phyloP scores from a whole-genome alignment of 495 filamentous ascomycete genomes.

The Cercophora sp. region DNA sequence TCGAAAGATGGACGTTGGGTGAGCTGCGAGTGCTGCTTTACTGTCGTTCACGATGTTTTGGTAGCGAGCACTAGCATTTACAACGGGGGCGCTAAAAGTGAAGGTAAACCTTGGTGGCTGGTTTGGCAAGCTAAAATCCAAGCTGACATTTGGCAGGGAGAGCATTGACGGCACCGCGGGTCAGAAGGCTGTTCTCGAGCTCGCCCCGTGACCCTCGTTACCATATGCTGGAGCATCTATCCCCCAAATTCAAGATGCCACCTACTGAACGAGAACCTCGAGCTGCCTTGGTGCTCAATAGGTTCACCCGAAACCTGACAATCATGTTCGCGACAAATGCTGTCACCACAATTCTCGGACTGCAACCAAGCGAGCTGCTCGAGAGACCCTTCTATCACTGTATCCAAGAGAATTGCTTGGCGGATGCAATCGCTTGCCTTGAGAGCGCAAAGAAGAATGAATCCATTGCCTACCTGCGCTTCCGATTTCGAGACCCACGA shows the following conservation, averaged over 20 bases:
- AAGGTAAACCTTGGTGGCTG: conserved; percentile 48
- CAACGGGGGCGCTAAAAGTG: conserved; percentile 60
- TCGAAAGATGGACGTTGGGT: conserved; percentile 69
- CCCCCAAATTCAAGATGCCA: conserved; percentile 70
- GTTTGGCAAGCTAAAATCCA: too few relatives aligned
- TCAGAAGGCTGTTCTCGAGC: conserved; percentile 74
- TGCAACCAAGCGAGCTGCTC: conserved; percentile 59
- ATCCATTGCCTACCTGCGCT: conserved; percentile 90
- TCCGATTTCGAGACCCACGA: conserved; percentile 76
- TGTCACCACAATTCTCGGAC: conserved; percentile 66
- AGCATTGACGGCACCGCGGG: conserved; percentile 72
- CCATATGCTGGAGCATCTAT: conserved; percentile 84
- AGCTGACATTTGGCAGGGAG: conserved; percentile 52
- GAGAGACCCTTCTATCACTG: conserved; percentile 78
- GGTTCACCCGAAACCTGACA: conserved; percentile 76
- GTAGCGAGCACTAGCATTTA: conserved; percentile 84
- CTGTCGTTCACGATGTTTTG: conserved; percentile 80
- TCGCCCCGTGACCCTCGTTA: conserved; percentile 82
- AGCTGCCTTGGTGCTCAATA: conserved; percentile 80
- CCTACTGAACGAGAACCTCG: conserved; percentile 70
- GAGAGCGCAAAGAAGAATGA: conserved; percentile 90
- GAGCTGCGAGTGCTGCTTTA: conserved; percentile 86
- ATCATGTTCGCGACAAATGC: conserved; percentile 86
- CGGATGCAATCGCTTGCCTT: conserved; percentile 70
- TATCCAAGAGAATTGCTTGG: conserved; percentile 70